Conservation (phyloP, 768 basidiomycete genomes). For the Gautieria morchelliformis region DNA sequence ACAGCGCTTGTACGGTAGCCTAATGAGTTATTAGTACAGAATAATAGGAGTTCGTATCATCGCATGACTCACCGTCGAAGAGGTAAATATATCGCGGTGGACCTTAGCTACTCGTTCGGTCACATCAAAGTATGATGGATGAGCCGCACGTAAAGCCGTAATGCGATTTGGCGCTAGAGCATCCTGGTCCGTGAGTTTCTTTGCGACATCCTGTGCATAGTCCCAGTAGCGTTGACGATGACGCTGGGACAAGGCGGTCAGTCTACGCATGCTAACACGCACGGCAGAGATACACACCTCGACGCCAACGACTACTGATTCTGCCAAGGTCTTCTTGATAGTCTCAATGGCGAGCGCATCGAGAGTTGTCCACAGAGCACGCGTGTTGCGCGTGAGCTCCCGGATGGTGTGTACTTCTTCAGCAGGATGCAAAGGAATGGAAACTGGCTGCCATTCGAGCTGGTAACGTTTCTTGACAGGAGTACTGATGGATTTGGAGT, state of each 20-base stretch:
- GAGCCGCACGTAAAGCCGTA: background rate
- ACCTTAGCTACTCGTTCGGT: conserved; percentile 5
- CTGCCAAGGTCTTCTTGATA: background rate
- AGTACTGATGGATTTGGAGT: conserved; percentile 12
- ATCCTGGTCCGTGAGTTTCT: background rate
- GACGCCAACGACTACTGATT: background rate
- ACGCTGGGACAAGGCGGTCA: background rate
- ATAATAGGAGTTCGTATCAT: background rate
- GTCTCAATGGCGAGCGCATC: conserved; percentile 4
- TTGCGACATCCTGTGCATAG: background rate
- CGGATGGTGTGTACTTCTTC: background rate
- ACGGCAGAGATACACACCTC: background rate
- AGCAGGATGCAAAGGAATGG: conserved; percentile 14
- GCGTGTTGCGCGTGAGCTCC: background rate
- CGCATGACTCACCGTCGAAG: background rate
- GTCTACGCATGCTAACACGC: background rate
- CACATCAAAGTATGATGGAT: conserved; percentile 3
- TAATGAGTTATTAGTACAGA: background rate
- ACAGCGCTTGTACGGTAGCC: conserved; percentile 8
- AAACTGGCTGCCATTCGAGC: conserved; percentile 21
- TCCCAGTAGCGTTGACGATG: conserved; percentile 8
- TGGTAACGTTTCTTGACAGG: conserved; percentile 22
- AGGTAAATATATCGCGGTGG: conserved; percentile 2
- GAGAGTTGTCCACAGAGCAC: background rate
- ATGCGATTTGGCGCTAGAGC: background rate